Evolutionary conservation across 345 rosid species (phyloP), one percentile per base, ranked within the genome.

Genomic region (Lumnitzera racemosa): DNA sequence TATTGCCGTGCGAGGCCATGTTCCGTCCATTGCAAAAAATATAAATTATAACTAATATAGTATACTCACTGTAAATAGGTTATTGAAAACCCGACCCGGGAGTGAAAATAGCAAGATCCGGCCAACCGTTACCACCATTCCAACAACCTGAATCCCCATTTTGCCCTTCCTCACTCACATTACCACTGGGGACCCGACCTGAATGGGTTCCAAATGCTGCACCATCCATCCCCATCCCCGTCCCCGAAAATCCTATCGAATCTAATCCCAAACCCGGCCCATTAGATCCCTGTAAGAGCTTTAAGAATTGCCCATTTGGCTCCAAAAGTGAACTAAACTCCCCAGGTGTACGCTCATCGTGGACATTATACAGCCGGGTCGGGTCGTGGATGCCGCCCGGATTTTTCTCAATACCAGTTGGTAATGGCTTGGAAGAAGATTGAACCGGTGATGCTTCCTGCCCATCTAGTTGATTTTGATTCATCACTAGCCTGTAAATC

Each of bases 31-130:
- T 4, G 43, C 43, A 3, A 9, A 36, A 36, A 36, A 36, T 36
- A 5, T 36, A 36, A 36, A 9, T 36, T 36, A 36, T 36, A 9
- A 36, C 43, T 36, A 36, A 36, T 27, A 3, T 36, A 36, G 1
- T 5, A 1, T 36, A 36, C 43, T 36, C 10, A 36, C 43, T 6
- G 7, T 9, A 7, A 36, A 1, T 36, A 36, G 10, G 4, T 6
- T n/a, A 24, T 43, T 69, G 72, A 62, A 66, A 77, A 60, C 69
- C 73, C 49, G 87, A 82, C 57, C 84, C 67, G 71, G 84, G 84
- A 57, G 87, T 77, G 80, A 79, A 79, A 61, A 87, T 84, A 61
- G 88, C 76, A 70, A 82, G 77, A 80, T 82, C 83, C 62, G 95
- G 83, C 89, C 89, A 88, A 56, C 78, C 84, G 53, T 69, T 80